Evolutionary conservation across 805 yeast genomes (phyloP).

Genomic region (Zygosaccharomyces gambellarensis): DNA sequence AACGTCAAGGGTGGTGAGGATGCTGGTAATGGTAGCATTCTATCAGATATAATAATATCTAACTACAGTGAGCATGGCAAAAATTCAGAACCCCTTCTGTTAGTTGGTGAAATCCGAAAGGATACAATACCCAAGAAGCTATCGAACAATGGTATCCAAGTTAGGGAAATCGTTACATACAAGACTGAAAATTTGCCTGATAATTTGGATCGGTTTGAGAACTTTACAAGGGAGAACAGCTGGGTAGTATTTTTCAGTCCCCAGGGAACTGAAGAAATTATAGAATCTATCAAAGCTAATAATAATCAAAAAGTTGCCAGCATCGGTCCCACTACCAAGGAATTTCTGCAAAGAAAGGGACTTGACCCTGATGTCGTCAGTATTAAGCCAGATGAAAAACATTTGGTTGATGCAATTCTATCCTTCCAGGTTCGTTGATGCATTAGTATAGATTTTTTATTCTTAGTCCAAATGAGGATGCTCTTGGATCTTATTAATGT

Average conservation of each 20-base stretch:
- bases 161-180: slow-evolving; percentile 60
- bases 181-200: slow-evolving; percentile 53
- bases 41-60: slow-evolving; percentile 58
- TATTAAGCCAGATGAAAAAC: slow-evolving; percentile 62
- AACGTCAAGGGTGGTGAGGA: slow-evolving; percentile 65
- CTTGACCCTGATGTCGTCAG: slow-evolving; percentile 62
- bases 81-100: slow-evolving; percentile 43
- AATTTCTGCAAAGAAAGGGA: slow-evolving; percentile 48
- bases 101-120: slow-evolving; percentile 82
- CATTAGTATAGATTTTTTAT: slow-evolving; percentile 7
- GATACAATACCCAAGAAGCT: slow-evolving; percentile 73
- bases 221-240: slow-evolving; percentile 17
- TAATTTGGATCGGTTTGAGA: slow-evolving; percentile 39
- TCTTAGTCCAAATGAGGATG: slow-evolving; percentile 15
- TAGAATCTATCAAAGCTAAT: slow-evolving; percentile 38
- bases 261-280: slow-evolving; percentile 70
- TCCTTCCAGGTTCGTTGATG: background rate
- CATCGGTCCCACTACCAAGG: slow-evolving; percentile 89
- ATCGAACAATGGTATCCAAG: slow-evolving; percentile 14
- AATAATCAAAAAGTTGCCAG: slow-evolving; percentile 54
- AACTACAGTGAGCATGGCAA: slow-evolving; percentile 24
- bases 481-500: slow-evolving; percentile 22
- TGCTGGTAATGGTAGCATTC: slow-evolving; percentile 75
- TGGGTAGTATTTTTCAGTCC: slow-evolving; percentile 92
- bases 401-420: slow-evolving; percentile 42